phyloP scores from a whole-genome alignment of 2,329 filamentous ascomycete genomes.

The Alternaria sp. region DNA sequence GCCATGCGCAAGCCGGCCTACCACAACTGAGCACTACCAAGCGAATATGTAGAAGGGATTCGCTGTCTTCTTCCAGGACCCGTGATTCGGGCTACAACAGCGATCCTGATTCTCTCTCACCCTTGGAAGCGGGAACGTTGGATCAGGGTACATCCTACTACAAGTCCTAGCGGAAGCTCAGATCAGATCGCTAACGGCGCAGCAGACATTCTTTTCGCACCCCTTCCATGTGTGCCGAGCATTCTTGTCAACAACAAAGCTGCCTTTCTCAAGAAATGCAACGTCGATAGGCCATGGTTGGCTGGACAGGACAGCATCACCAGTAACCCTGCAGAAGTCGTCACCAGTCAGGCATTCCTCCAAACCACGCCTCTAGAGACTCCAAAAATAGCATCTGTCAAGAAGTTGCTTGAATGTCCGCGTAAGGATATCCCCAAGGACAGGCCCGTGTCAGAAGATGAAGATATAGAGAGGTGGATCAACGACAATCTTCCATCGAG shows the following conservation, averaged over 20 bases:
- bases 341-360: conserved; percentile 1
- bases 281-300: conserved; percentile 6
- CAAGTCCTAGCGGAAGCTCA: neutral
- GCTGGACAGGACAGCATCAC: neutral
- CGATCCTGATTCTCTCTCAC: conserved; percentile 41
- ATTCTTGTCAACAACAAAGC: conserved; percentile 15
- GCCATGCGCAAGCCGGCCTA: conserved; percentile 22
- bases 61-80: conserved; percentile 39
- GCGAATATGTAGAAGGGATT: conserved; percentile 34
- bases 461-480: conserved; percentile 40
- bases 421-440: neutral
- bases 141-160: conserved; percentile 28
- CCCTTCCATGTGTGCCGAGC: conserved; percentile 16
- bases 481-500: conserved; percentile 34
- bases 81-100: conserved; percentile 46
- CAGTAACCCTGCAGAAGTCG: conserved; percentile 8
- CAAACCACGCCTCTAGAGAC: neutral
- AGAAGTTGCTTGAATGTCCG: neutral
- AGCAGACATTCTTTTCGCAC: conserved; percentile 17
- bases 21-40: conserved; percentile 32
- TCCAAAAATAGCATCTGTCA: conserved; percentile 1
- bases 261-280: conserved; percentile 18
- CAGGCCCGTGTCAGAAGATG: conserved; percentile 17
- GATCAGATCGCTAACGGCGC: conserved; percentile 17
- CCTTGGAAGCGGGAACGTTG: conserved; percentile 29